These are phyloP conservation scores for Pterula multifida DNA, from an alignment of 1,284 basidiomycete genomes.

Conservation along the genomic window DNA sequence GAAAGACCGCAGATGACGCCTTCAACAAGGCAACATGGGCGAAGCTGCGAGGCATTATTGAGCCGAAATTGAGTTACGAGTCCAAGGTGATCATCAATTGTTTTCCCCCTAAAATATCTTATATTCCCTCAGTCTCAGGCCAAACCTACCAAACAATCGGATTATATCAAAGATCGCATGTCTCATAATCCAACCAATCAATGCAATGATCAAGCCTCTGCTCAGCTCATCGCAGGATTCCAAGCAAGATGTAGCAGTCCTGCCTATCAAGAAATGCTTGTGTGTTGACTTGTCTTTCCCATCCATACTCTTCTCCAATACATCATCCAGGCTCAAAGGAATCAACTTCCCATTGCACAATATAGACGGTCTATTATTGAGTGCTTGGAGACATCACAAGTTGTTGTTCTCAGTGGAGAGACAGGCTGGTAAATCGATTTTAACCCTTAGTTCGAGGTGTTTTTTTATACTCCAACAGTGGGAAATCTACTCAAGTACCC, in stretches of 20 bases:
- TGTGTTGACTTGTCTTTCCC: slow-evolving; percentile 24
- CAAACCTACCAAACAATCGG: background rate
- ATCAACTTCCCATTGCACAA: slow-evolving; percentile 77
- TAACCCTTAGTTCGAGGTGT: background rate
- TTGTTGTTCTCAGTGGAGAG: slow-evolving; percentile 92
- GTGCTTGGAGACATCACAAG: slow-evolving; percentile 68
- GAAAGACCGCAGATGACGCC: slow-evolving; percentile 52
- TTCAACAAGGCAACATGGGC: slow-evolving; percentile 65
- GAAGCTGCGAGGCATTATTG: slow-evolving; percentile 51
- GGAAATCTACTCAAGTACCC: slow-evolving; percentile 96
- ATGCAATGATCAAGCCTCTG: slow-evolving; percentile 20
- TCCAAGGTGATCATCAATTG: background rate
- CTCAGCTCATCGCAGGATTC: slow-evolving; percentile 50
- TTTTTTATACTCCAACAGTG: slow-evolving; percentile 32
- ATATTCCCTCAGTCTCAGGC: slow-evolving; percentile 5
- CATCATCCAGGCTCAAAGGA: slow-evolving; percentile 46
- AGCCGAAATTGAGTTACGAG: slow-evolving; percentile 35
- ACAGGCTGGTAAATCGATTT: slow-evolving; percentile 74
- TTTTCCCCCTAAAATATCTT: background rate
- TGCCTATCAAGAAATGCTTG: slow-evolving; percentile 83
- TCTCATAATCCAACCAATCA: slow-evolving; percentile 7
- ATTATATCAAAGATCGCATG: background rate
- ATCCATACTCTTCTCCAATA: slow-evolving; percentile 9
- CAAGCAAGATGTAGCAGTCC: slow-evolving; percentile 43
- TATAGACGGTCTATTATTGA: slow-evolving; percentile 73